A percentile compares a stretch with the other conserved stretches of the same genome.
Evolutionary conservation across 2,329 filamentous ascomycete species (phyloP).

Genomic region (Fusarium napiforme): DNA sequence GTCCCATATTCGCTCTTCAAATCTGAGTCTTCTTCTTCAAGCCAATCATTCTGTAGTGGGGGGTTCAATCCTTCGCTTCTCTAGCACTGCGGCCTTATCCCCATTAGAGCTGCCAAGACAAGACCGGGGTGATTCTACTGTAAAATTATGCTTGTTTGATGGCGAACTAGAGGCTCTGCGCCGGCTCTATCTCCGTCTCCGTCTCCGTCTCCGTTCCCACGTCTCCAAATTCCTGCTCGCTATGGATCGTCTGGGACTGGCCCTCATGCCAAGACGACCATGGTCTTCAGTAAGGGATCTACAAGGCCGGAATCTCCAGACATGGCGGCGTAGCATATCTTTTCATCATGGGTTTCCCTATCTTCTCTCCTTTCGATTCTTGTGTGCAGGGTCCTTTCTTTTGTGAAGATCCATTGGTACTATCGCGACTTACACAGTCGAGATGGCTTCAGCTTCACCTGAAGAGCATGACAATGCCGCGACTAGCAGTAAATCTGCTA

Average conservation of each 20-base stretch:
- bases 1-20: background rate
- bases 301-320: background rate
- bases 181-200: background rate
- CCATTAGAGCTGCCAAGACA: slow-evolving; percentile 28
- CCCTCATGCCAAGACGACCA: slow-evolving; percentile 6
- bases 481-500: background rate
- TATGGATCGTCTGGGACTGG: slow-evolving; percentile 22
- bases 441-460: slow-evolving; percentile 23
- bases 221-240: slow-evolving; percentile 1
- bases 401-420: background rate
- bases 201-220: background rate
- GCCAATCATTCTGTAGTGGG: background rate
- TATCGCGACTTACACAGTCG: background rate
- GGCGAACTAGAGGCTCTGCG: slow-evolving; percentile 14
- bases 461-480: slow-evolving; percentile 9
- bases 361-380: background rate
- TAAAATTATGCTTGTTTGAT: slow-evolving; percentile 37
- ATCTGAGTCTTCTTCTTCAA: background rate
- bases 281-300: background rate
- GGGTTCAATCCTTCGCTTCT: slow-evolving; percentile 20
- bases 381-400: background rate
- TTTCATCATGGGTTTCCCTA: background rate
- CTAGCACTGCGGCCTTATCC: slow-evolving; percentile 11
- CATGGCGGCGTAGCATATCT: background rate
- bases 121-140: background rate